A percentile compares a stretch with the other conserved stretches of the same genome.
Conservation (phyloP, 345 rosid genomes). For the Brassica rapa region DNA sequence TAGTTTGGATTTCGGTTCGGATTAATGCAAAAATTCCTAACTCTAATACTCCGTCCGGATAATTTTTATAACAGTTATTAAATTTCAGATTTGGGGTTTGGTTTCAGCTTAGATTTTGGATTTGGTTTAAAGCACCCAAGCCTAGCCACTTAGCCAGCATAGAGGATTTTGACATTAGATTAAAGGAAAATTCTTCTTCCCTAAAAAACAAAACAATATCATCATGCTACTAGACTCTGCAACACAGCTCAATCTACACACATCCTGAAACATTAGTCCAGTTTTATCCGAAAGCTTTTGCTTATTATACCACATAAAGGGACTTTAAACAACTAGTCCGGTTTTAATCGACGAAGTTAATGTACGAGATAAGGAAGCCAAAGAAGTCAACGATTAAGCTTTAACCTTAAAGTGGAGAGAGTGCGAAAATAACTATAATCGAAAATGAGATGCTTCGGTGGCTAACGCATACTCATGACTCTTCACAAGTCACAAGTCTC, state of each 20-base stretch:
- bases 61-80: not conserved
- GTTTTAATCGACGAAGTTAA: not conserved
- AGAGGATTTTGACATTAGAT: not conserved
- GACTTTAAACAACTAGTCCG: not conserved
- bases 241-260: not conserved
- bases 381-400: not conserved
- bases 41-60: not conserved
- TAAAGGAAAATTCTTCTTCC: not conserved
- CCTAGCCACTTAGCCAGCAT: too few relatives aligned
- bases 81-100: not conserved
- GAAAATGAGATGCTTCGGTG: conserved; percentile 24
- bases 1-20: too few relatives aligned
- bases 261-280: not conserved
- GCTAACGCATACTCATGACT: conserved; percentile 17
- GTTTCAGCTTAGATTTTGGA: not conserved
- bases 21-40: not conserved
- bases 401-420: not conserved
- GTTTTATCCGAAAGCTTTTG: not conserved
- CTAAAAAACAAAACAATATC: not conserved
- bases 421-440: not conserved
- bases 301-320: not conserved
- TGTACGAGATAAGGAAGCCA: not conserved
- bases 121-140: too few relatives aligned
- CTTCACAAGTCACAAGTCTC: not conserved
- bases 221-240: not conserved